Base-by-base conservation (phyloP, 805 yeast species). In the Saturnispora quitensis region DNA sequence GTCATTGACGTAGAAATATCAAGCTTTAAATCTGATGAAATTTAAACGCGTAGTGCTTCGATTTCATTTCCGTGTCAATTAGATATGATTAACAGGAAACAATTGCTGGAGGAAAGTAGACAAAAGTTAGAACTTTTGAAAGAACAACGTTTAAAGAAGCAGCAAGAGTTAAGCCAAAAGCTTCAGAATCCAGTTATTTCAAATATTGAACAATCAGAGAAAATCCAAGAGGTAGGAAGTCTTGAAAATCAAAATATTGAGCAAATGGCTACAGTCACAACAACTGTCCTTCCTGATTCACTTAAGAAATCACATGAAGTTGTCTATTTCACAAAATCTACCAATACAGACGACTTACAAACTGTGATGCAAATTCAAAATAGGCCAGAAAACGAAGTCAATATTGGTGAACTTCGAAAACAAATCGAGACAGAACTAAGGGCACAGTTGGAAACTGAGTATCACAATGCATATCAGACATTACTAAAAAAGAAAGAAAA, bases 101-200 rank as follows among this genome's bases (percentile, higher is more conserved):
- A 62, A 7, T 50, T 61, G 2, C 40, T 81, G 43, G 84, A 80
- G 58, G 77, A 76, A 50, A 79, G 80, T 56, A 68, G 72, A 52
- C 74, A 70, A 44, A 70, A 73, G 50, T 62, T 81, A 34, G 77
- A 77, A 33, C 78, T 76, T 61, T 68, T 81, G n/a, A 65, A 80
- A 44, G 38, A 57, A 36, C 56, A 44, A 5, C 51, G 47, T 35
- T 34, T 35, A 24, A 40, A 47, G 8, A 33, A 49, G 34, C 43
- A 27, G 12, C 45, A 38, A 12, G 42, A 38, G 15, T 20, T 38
- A 18, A 18, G 15, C 12, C 20, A 38, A 20, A 38, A 38, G 5
- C 13, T 38, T 3, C 22, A 38, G 18, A 18, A 8, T 20, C 22
- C 24, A 8, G 5, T 18, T 18, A 18, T 9, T 38, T 12, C 3